Conservation (phyloP, 768 basidiomycete species). For the Tricholoma bakamatsutake region DNA sequence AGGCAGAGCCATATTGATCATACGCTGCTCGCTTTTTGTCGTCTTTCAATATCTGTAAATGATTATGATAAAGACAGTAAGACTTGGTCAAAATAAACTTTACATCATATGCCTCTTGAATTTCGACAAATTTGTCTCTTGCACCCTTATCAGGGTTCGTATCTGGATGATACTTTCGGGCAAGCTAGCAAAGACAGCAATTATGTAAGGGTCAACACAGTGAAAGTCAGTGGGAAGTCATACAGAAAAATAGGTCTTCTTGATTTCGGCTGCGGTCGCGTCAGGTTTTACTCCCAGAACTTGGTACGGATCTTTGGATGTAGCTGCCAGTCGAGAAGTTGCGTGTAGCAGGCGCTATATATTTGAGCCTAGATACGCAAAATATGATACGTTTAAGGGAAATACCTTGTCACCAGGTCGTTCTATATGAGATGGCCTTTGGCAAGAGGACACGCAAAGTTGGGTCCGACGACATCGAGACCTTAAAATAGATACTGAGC, state of each 20-base stretch:
- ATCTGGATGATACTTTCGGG: slow-evolving; percentile 97
- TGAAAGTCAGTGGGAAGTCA: slow-evolving; percentile 23
- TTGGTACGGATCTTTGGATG: slow-evolving; percentile 81
- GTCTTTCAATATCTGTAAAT: slow-evolving; percentile 78
- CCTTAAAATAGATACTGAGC: slow-evolving; percentile 35
- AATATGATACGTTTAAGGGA: slow-evolving; percentile 6
- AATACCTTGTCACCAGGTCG: slow-evolving; percentile 36
- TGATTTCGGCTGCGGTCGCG: slow-evolving; percentile 83
- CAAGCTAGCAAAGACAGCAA: slow-evolving; percentile 54
- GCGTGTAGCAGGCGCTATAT: slow-evolving; percentile 72
- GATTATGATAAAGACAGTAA: background rate
- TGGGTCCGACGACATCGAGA: slow-evolving; percentile 29
- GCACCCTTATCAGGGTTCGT: slow-evolving; percentile 91
- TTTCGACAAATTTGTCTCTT: slow-evolving; percentile 91
- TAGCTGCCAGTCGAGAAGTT: slow-evolving; percentile 46
- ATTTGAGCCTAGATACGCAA: slow-evolving; percentile 13
- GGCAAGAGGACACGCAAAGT: slow-evolving; percentile 7
- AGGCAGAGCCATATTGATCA: slow-evolving; percentile 89
- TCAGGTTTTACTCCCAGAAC: slow-evolving; percentile 86
- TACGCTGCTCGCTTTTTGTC: slow-evolving; percentile 88
- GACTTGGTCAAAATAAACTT: slow-evolving; percentile 3
- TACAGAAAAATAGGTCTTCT: slow-evolving; percentile 96
- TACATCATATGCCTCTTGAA: slow-evolving; percentile 96
- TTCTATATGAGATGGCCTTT: slow-evolving; percentile 16
- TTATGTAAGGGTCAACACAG: slow-evolving; percentile 9